phyloP scores from a whole-genome alignment of 2,329 filamentous ascomycete genomes.

The Aspergillus sp. region DNA sequence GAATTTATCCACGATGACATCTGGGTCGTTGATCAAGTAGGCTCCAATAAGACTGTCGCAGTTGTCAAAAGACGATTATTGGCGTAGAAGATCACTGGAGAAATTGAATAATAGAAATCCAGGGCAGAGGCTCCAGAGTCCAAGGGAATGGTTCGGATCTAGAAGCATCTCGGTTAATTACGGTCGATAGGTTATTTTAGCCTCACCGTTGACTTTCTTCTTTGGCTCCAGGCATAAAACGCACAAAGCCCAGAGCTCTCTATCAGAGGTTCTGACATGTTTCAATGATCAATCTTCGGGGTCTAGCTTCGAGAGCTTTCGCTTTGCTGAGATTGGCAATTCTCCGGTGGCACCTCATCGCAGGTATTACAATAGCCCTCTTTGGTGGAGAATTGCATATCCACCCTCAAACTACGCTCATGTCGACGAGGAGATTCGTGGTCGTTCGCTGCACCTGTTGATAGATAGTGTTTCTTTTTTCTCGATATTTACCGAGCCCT shows the following conservation, averaged over 20 bases:
- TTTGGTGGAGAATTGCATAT: constrained; percentile 29
- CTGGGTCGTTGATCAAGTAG: background rate
- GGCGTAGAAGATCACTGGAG: background rate
- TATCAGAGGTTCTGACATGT: constrained; percentile 1
- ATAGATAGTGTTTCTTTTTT: background rate
- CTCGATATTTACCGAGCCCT: background rate
- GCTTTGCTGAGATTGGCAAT: constrained; percentile 28
- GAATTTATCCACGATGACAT: background rate
- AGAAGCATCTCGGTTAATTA: constrained; percentile 15
- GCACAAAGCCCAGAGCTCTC: constrained; percentile 1
- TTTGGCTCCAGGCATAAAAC: background rate
- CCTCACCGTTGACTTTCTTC: constrained; percentile 5
- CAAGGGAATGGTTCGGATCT: background rate
- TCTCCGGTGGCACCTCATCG: constrained; percentile 29
- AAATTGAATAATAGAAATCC: background rate
- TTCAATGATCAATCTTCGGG: background rate
- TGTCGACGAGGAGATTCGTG: background rate
- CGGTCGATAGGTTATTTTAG: constrained; percentile 12
- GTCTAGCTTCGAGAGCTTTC: background rate
- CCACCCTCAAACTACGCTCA: background rate
- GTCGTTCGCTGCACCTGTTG: background rate
- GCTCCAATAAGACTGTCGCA: constrained; percentile 1
- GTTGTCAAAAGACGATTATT: background rate
- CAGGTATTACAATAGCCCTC: constrained; percentile 12
- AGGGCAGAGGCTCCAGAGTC: background rate